A percentile compares a stretch with the other conserved stretches of the same genome.
Evolutionary conservation across 1,139 yeast species (phyloP).

Genomic region (Pichia sp.): DNA sequence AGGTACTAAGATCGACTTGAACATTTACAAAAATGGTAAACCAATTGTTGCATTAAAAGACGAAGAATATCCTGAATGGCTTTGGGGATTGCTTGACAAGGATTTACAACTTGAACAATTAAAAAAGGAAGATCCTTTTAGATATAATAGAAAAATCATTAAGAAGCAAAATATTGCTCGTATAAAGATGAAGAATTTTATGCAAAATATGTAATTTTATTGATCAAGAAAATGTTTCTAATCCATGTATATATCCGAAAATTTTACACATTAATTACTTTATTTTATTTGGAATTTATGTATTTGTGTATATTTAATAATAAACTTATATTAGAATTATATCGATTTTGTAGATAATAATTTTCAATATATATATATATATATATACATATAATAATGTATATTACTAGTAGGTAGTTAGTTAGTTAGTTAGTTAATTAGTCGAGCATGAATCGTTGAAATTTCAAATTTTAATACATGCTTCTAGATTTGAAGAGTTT

Average conservation of each 20-base stretch:
- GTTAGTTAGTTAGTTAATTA: no score
- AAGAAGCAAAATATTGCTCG: slow-evolving; percentile 60
- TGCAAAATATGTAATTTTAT: slow-evolving; percentile 29
- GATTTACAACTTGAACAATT: slow-evolving; percentile 48
- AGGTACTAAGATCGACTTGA: slow-evolving; percentile 77
- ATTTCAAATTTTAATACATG: no score
- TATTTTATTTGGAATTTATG: no score
- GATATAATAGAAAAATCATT: slow-evolving; percentile 62
- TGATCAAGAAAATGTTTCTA: neutral
- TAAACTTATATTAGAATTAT: no score
- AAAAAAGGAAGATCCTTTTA: slow-evolving; percentile 51
- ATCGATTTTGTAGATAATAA: no score
- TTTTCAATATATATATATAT: no score
- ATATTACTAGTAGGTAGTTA: no score
- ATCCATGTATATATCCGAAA: neutral
- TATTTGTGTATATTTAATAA: no score
- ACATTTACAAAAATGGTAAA: slow-evolving; percentile 69
- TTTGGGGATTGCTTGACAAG: slow-evolving; percentile 81
- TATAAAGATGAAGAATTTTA: slow-evolving; percentile 76
- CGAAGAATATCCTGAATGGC: slow-evolving; percentile 88
- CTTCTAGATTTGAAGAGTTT: no score
- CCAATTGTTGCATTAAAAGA: slow-evolving; percentile 92
- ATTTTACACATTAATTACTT: no score
- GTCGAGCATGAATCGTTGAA: no score
- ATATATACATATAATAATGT: no score